Evolutionary conservation across 306 rosid genomes (phyloP).

Genomic region (Morella rubra): DNA sequence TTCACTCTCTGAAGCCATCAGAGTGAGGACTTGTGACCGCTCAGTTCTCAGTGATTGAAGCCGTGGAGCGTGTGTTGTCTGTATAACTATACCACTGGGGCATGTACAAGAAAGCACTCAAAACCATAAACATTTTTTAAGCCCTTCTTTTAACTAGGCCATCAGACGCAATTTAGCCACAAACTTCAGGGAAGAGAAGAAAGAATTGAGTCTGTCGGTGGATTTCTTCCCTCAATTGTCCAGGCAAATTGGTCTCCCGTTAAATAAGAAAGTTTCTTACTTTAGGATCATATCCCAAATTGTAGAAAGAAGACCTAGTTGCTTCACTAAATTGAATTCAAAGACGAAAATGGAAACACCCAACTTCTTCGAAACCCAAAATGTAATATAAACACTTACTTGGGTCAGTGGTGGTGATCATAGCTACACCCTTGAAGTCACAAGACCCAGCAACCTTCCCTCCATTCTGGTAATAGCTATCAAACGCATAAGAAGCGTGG

Average conservation of each 20-base stretch:
- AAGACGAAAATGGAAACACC: background rate
- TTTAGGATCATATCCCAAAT: conserved; percentile 16
- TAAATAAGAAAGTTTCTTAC: conserved; percentile 3
- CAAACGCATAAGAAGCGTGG: conserved; percentile 88
- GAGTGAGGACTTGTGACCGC: background rate
- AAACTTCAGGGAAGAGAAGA: conserved; percentile 5
- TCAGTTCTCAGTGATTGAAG: background rate
- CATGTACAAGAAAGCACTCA: conserved; percentile 21
- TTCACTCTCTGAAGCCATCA: conserved; percentile 29
- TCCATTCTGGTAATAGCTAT: conserved; percentile 78
- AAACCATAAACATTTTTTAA: background rate
- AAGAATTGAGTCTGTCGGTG: background rate
- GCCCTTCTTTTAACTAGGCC: background rate
- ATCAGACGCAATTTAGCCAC: background rate
- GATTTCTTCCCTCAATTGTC: background rate
- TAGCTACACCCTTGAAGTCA: conserved; percentile 82
- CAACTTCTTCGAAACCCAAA: conserved; percentile 1
- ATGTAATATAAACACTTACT: conserved; percentile 44
- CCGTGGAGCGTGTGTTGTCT: conserved; percentile 5
- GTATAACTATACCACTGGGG: background rate
- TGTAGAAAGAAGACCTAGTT: background rate
- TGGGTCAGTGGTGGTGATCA: conserved; percentile 82
- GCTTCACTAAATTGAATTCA: background rate
- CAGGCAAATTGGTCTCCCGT: conserved; percentile 13
- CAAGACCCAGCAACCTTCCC: conserved; percentile 68